These are phyloP conservation scores for Goniomonas avonlea DNA, from an alignment of 78 protist species.

Conservation along the genomic window DNA sequence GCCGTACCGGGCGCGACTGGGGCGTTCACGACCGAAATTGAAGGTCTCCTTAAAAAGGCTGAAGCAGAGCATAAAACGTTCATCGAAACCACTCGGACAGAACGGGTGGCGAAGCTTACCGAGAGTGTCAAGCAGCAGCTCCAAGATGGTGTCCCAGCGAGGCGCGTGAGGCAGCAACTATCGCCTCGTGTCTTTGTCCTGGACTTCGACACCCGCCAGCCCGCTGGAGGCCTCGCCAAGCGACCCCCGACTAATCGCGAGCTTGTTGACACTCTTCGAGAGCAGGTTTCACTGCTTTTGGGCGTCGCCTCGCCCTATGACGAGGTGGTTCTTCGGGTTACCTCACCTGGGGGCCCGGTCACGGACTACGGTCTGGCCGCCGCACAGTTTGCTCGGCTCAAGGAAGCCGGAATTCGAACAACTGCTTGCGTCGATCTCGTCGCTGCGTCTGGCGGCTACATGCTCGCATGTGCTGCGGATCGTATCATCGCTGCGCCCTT, in stretches of 20 bases:
- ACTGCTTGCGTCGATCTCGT: constrained; percentile 40
- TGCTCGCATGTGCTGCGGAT: constrained; percentile 42
- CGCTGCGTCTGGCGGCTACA: constrained; percentile 41
- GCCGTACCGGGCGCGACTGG: too few relatives aligned
- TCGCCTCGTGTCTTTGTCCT: neutral
- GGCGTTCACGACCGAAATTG: too few relatives aligned
- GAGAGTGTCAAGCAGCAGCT: neutral
- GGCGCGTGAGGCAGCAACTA: neutral
- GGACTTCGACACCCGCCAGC: neutral
- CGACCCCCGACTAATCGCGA: neutral
- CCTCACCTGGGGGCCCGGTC: neutral
- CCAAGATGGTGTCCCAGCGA: neutral
- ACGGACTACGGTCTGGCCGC: constrained; percentile 43
- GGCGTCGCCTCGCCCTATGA: neutral
- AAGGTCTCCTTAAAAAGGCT: too few relatives aligned
- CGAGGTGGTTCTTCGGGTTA: neutral
- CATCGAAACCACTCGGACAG: too few relatives aligned
- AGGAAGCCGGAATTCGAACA: constrained; percentile 6
- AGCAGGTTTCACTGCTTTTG: neutral
- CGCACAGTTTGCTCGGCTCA: constrained; percentile 36
- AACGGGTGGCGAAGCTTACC: too few relatives aligned
- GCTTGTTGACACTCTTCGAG: neutral
- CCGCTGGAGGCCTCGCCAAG: neutral
- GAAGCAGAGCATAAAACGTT: too few relatives aligned
- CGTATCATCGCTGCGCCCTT: constrained; percentile 32